Evolutionary conservation across 139 green algal genomes (phyloP), one percentile per base, ranked within the genome.

Genomic region (Nannochloris sp.): DNA sequence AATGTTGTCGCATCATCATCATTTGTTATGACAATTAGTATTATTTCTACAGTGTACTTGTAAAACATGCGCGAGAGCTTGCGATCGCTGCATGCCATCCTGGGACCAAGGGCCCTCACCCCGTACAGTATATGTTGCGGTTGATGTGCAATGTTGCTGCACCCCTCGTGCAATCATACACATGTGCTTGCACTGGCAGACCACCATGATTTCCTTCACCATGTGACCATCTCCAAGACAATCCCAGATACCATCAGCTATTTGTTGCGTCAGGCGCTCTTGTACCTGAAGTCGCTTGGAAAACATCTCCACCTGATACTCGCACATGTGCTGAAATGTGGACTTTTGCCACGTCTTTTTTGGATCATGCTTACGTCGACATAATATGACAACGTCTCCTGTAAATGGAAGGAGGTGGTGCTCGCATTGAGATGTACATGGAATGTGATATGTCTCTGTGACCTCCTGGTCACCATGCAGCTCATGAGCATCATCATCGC

Each of bases 391-490:
- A 5, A 87, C 63, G 0, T 8, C 57, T 46, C 93, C 93, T 58
- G 96, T 87, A 44, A 98, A 98, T 0, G 93, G 93, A 64, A 98
- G 80, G 78, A 98, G 81, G 71, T 98, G 92, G 79, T 98, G 92
- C 75, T 98, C 92, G 69, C 92, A 98, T 67, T 90, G 83, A 7
- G 87, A 90, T n/a, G 60, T 54, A 61, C 92, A 79, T 6, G 24
- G 54, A 2, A 16, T 27, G 21, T 8, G 50, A 37, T 7, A 36
- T 15, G 12, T 29, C 23, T 19, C 48, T 40, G 6, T 55, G 14
- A 59, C 25, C 59, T 64, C 48, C 62, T 53, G 67, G 18, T 43
- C 46, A 44, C 7, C 18, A 53, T 19, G 16, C 14, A 18, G 16
- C 3, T 50, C 44, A 50, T 18, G 36, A 66, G 57, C n/a, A 58